phyloP scores from a whole-genome alignment of 2,329 filamentous ascomycete species.

The Clarireedia hainanense region DNA sequence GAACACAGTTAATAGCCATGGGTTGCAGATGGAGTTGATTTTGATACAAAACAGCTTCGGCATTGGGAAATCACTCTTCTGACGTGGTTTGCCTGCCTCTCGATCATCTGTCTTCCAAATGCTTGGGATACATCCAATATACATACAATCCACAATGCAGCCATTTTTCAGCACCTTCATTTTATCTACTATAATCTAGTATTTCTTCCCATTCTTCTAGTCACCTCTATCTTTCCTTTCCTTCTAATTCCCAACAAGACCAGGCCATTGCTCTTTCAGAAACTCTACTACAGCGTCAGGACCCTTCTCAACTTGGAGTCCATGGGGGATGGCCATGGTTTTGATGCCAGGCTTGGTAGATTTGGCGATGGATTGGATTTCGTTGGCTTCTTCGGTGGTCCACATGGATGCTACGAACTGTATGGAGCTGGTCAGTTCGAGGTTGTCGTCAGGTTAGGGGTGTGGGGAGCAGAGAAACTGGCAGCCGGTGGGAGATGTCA shows the following conservation, averaged over 20 bases:
- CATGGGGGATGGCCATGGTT: constrained; percentile 45
- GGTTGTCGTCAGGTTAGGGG: neutral
- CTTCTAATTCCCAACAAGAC: constrained; percentile 15
- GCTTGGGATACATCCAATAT: too few relatives aligned
- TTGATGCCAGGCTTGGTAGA: constrained; percentile 39
- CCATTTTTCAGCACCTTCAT: too few relatives aligned
- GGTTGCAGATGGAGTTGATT: too few relatives aligned
- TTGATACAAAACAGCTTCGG: too few relatives aligned
- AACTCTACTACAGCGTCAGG: constrained; percentile 49
- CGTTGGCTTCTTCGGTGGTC: constrained; percentile 38
- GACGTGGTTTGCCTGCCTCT: too few relatives aligned
- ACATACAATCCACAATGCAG: too few relatives aligned
- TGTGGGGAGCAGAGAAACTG: neutral
- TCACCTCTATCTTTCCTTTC: neutral
- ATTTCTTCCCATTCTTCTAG: too few relatives aligned
- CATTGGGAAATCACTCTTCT: too few relatives aligned
- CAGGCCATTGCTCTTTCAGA: constrained; percentile 33
- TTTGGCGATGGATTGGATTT: constrained; percentile 38
- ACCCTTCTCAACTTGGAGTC: constrained; percentile 44
- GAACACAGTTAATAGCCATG: too few relatives aligned
- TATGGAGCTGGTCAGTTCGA: neutral
- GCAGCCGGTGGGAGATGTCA: too few relatives aligned
- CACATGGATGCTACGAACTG: constrained; percentile 55
- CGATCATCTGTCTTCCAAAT: too few relatives aligned
- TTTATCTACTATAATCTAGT: too few relatives aligned